Evolutionary conservation across 129 eudicot species (phyloP).

Genomic region (Lonicera japonica): DNA sequence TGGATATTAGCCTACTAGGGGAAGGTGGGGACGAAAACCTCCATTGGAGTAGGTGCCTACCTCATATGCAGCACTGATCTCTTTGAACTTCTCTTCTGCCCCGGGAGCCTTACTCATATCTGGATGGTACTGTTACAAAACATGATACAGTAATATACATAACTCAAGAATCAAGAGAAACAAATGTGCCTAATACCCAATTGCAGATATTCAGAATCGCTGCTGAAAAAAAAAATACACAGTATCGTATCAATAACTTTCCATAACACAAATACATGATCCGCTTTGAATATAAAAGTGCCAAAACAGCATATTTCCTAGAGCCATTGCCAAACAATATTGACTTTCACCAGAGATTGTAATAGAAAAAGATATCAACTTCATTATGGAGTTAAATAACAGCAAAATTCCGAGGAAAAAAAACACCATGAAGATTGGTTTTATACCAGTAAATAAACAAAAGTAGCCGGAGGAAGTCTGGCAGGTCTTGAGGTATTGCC

Average conservation of each 20-base stretch:
- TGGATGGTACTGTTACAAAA: constrained; percentile 73
- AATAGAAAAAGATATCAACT: too few relatives aligned
- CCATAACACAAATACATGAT: too few relatives aligned
- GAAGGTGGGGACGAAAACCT: neutral
- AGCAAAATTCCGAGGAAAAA: too few relatives aligned
- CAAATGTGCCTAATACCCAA: neutral
- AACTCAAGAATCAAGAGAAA: neutral
- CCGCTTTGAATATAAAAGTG: too few relatives aligned
- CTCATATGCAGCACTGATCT: constrained; percentile 98
- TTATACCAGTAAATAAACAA: too few relatives aligned
- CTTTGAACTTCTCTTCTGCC: constrained; percentile 91
- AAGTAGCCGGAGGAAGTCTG: too few relatives aligned
- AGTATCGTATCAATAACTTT: neutral
- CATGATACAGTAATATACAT: neutral
- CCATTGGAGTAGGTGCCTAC: constrained; percentile 32
- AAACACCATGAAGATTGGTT: too few relatives aligned
- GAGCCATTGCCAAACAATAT: too few relatives aligned
- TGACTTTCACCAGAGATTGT: too few relatives aligned
- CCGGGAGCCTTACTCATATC: constrained; percentile 80
- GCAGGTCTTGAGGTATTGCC: too few relatives aligned
- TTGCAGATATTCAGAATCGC: neutral
- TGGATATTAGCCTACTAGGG: neutral
- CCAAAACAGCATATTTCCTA: too few relatives aligned
- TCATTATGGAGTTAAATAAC: too few relatives aligned
- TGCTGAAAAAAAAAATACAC: neutral